Percentiles rank a stretch among this genome's conserved stretches.
phyloP scores from a whole-genome alignment of 805 yeast genomes.

The Crinitomyces ghanaensis region DNA sequence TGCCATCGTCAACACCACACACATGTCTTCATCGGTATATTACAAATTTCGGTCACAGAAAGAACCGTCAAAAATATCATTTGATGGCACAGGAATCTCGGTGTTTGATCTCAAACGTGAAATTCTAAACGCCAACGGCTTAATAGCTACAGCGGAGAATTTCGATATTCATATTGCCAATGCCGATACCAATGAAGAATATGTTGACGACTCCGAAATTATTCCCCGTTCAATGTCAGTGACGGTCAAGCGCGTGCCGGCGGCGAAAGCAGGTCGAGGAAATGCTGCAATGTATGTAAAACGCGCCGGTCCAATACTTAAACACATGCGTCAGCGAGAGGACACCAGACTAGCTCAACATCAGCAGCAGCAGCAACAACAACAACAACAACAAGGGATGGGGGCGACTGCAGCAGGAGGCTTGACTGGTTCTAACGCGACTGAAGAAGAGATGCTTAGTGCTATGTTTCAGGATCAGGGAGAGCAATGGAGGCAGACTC shows the following conservation, averaged over 20 bases:
- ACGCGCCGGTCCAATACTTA: conserved; percentile 34
- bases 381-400: conserved; percentile 6
- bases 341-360: conserved; percentile 19
- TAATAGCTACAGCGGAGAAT: conserved; percentile 67
- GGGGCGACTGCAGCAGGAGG: conserved; percentile 12
- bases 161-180: conserved; percentile 66
- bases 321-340: conserved; percentile 27
- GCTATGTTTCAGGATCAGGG: conserved; percentile 89
- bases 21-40: conserved; percentile 80
- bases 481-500: conserved; percentile 91
- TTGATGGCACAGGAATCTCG: conserved; percentile 94
- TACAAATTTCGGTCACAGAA: conserved; percentile 79
- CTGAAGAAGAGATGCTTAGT: conserved; percentile 81
- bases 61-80: conserved; percentile 62
- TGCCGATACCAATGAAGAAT: conserved; percentile 63
- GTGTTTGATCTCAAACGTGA: conserved; percentile 92
- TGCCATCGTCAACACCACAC: conserved; percentile 1
- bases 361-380: no score
- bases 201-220: conserved; percentile 81
- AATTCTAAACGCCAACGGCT: conserved; percentile 65
- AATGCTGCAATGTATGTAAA: conserved; percentile 46
- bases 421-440: conserved; percentile 27
- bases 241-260: conserved; percentile 69
- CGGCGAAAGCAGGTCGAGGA: conserved; percentile 36
- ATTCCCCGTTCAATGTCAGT: conserved; percentile 82